A percentile compares a stretch with the other conserved stretches of the same genome.
phyloP scores from a whole-genome alignment of 1,284 basidiomycete genomes.

The Cryptococcus jaspeensis region DNA sequence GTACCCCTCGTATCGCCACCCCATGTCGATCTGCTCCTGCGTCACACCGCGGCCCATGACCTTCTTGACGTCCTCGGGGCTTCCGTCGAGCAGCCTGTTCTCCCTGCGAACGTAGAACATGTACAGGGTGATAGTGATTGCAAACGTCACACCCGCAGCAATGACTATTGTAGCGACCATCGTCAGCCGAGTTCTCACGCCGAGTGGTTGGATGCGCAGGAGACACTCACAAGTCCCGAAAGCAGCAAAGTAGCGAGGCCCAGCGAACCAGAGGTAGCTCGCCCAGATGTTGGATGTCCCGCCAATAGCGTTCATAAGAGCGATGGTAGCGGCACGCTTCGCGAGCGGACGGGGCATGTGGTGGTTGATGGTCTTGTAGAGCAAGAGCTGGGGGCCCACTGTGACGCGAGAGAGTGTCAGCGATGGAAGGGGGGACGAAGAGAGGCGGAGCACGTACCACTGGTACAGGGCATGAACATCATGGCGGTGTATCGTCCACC shows the following conservation, averaged over 20 bases:
- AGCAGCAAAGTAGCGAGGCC: conserved; percentile 20
- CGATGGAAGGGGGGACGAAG: neutral
- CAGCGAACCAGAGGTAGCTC: conserved; percentile 20
- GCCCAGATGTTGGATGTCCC: conserved; percentile 29
- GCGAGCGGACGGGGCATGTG: conserved; percentile 32
- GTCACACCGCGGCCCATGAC: conserved; percentile 24
- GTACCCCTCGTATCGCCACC: conserved; percentile 27
- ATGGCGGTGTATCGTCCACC: conserved; percentile 41
- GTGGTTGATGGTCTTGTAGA: conserved; percentile 38
- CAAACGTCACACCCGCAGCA: conserved; percentile 14
- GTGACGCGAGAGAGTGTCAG: neutral
- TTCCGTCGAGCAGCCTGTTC: conserved; percentile 17
- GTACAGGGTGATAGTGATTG: conserved; percentile 19
- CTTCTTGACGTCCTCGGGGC: conserved; percentile 11
- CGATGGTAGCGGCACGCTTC: conserved; percentile 36
- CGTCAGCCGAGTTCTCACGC: neutral
- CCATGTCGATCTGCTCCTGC: conserved; percentile 23
- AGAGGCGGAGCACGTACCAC: conserved; percentile 7
- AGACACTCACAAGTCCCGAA: conserved; percentile 22
- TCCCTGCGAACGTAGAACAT: conserved; percentile 11
- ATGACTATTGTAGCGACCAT: conserved; percentile 7
- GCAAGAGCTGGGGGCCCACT: conserved; percentile 36
- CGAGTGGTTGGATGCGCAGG: neutral
- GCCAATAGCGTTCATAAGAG: conserved; percentile 37
- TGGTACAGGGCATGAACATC: conserved; percentile 34